Evolutionary conservation across 1,139 yeast genomes (phyloP), one percentile per base, ranked within the genome.

Genomic region (Lodderomyces theae): DNA sequence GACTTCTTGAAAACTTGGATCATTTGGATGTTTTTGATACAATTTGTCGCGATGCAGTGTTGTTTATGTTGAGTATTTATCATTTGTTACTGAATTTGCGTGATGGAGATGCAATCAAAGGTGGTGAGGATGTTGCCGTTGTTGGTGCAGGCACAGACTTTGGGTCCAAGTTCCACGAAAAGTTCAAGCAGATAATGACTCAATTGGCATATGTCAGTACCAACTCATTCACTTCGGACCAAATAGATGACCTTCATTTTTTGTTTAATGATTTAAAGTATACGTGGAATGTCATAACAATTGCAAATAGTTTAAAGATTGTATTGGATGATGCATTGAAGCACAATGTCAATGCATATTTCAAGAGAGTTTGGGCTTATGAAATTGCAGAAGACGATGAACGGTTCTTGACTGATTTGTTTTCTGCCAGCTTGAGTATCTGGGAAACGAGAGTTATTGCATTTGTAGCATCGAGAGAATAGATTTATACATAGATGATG

Each of bases 361-460:
- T 42, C 12, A 37, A 37, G 29, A 40, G 35, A 15, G 29, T 42
- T 7, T 42, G 44, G 44, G 30, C 28, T 11, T 37, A 35, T 22
- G 36, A 39, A 31, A 16, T 42, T 11, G 21, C 35, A 6, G 30
- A 23, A n/a, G 32, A 9, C 11, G 35, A 39, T 22, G 42, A 41
- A 11, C 16, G 25, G 11, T 42, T 42, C 23, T 15, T 42, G 11
- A 35, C 35, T 25, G 44, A 42, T 22, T 22, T 39, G 12, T 37
- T 39, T 39, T 39, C 44, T 7, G 35, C 38, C 9, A 34, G 41
- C 30, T 38, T 42, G 15, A 35, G 34, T 24, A 29, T 39, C 19
- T 42, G 44, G 44, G 42, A 42, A 31, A 34, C 31, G 35, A 39
- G 35, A 34, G 37, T 39, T 34, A 19, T 39, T 9, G 33, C 39